Evolutionary conservation across 75 land plant genomes (phyloP), one percentile per base, ranked within the genome.

Genomic region (Pinus albicaulis): DNA sequence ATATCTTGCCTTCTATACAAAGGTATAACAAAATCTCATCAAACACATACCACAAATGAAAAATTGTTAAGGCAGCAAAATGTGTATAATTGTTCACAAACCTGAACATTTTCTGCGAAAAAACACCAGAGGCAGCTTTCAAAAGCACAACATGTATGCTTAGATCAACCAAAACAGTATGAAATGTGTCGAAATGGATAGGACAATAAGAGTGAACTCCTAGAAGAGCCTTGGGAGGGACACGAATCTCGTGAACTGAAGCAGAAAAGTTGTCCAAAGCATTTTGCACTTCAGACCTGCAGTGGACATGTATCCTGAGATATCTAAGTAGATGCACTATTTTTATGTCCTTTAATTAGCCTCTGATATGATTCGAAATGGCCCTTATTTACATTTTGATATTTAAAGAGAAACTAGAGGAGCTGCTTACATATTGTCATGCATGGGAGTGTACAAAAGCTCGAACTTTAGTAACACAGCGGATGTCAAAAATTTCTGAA

Each of bases 191-290:
- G 85, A 94, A 94, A 81, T 92, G 86, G 7, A 94, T 77, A 19
- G 97, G 97, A 58, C 95, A 94, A 72, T 94, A 94, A 36, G 92
- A 78, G 78, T 94, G 97, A 74, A 92, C 38, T n/a, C 97, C 97
- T 12, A 87, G 52, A 61, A 92, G 85, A 71, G 97, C 89, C 80
- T 86, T 92, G 26, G 92, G 84, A 77, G 97, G 92, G 60, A 94
- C 77, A 6, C 94, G 86, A 70, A 91, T 85, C 82, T 90, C 92
- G 83, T 94, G 97, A 5, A 82, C 78, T 34, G 97, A 81, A 76
- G 88, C 89, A 57, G 95, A 71, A 58, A 25, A 60, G 58, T 79
- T 57, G 60, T 89, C 83, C 56, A 85, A 20, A 64, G 87, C 77
- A 70, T 48, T 76, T 61, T 75, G 85, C 56, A 83, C 58, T 25